phyloP scores from a whole-genome alignment of 345 rosid genomes.

The Euphorbia pulcherrima region DNA sequence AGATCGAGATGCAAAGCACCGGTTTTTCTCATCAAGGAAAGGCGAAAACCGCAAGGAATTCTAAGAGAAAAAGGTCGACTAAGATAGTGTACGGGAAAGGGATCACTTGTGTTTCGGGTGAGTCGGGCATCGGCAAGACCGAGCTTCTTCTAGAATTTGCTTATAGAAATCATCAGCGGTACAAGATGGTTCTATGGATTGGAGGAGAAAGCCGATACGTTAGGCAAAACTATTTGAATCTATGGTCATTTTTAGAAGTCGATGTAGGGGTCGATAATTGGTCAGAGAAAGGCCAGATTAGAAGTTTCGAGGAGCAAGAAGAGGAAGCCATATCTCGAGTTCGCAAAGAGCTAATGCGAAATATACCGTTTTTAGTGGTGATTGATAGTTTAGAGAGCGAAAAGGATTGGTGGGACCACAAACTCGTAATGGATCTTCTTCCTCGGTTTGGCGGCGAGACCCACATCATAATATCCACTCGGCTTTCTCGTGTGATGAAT shows the following conservation, averaged over 20 bases:
- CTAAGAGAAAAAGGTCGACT: conserved; percentile 60
- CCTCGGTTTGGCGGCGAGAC: conserved; percentile 95
- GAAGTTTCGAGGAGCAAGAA: conserved; percentile 91
- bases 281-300: conserved; percentile 52
- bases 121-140: conserved; percentile 87
- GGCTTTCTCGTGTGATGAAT: conserved; percentile 73
- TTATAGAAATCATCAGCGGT: conserved; percentile 76
- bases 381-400: conserved; percentile 91
- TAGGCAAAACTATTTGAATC: conserved; percentile 82
- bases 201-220: conserved; percentile 87
- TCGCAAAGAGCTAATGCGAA: conserved; percentile 82
- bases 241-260: conserved; percentile 68
- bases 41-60: conserved; percentile 38
- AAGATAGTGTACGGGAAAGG: conserved; percentile 80
- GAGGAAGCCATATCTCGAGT: conserved; percentile 69
- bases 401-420: conserved; percentile 96
- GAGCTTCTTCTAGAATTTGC: conserved; percentile 95
- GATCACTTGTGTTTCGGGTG: conserved; percentile 81
- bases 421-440: conserved; percentile 90
- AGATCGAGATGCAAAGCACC: conserved; percentile 76
- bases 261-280: conserved; percentile 69
- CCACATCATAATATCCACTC: conserved; percentile 75
- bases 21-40: conserved; percentile 38
- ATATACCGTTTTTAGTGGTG: conserved; percentile 79
- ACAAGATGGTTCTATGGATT: conserved; percentile 93